Base-by-base conservation (phyloP, 1,284 basidiomycete genomes). In the Sanghuangporus baumii region DNA sequence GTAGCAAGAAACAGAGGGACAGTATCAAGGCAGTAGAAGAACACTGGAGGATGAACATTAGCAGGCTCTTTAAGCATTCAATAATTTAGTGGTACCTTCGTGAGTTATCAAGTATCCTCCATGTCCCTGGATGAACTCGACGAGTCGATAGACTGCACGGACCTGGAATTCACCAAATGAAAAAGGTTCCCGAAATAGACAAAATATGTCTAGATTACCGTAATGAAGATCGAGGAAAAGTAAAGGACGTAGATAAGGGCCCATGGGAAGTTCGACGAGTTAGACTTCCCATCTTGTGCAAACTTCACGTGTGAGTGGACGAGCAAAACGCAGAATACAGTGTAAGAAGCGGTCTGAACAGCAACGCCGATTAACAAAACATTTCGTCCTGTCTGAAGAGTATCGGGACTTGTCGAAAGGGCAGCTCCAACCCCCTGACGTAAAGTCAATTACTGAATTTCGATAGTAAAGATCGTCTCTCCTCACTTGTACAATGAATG, bases 11-110 rank as follows among this genome's bases (percentile, higher is more conserved):
- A 69, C 1, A 81, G 65, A 4, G 75, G 72, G 12, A 76, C 67
- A 1, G 77, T 74, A 64, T 81, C 79, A 43, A 81, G 72, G 5
- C 73, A 69, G 57, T 79, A 76, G 67, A 80, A 79, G 68, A 74
- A 79, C 6, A 71, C 71, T 74, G 46, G 26, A 36, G 18, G 20
- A 18, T 14, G 12, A 48, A 5, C 26, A 3, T 31, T 5, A 43
- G 41, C 41, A 43, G 12, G 4, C 11, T 43, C 3, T 9, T 43
- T 9, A 5, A 43, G 2, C 41, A 43, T 14, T 43, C 11, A 12
- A 43, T 31, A 7, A 43, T 43, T 12, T 12, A 18, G 14, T 31
- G 26, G 51, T 34, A 66, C 65, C 50, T 68, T 78, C 76, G 65
- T 74, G 73, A 1, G 73, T 77, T 6, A 74, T 69, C 20, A 78